These are phyloP conservation scores for Picea glauca DNA, from an alignment of 75 land plant species.

Conservation along the genomic window DNA sequence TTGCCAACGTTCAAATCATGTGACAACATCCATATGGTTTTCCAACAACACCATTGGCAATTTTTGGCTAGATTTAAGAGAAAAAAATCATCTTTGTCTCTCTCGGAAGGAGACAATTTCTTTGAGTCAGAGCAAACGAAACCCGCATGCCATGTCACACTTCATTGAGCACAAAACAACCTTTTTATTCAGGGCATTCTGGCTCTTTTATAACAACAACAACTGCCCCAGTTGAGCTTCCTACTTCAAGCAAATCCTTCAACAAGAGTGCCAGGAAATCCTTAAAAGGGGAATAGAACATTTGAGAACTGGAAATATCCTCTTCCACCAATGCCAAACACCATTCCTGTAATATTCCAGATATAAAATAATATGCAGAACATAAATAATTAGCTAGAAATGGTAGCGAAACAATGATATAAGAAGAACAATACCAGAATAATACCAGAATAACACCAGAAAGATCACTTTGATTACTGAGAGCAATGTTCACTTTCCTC, in stretches of 20 bases:
- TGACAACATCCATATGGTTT: constrained; percentile 37
- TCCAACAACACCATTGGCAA: constrained; percentile 53
- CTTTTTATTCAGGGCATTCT: constrained; percentile 42
- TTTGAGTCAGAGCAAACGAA: constrained; percentile 28
- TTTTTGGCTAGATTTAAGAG: constrained; percentile 27
- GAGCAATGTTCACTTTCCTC: too few species aligned
- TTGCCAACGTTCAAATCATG: constrained; percentile 48
- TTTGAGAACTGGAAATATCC: constrained; percentile 19
- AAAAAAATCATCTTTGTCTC: constrained; percentile 27
- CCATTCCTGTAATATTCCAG: too few species aligned
- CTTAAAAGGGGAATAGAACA: constrained; percentile 55
- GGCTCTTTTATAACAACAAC: neutral
- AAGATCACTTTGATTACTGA: too few species aligned
- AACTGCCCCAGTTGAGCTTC: neutral
- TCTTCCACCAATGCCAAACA: constrained; percentile 29
- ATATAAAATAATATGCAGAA: too few species aligned
- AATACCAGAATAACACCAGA: too few species aligned
- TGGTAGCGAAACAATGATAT: too few species aligned
- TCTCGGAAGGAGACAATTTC: constrained; percentile 12
- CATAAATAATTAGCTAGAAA: too few species aligned
- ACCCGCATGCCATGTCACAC: constrained; percentile 44
- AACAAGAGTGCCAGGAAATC: constrained; percentile 54
- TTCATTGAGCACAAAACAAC: constrained; percentile 49
- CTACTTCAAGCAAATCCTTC: constrained; percentile 22
- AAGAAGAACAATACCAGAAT: too few species aligned